Evolutionary conservation across 2,329 filamentous ascomycete species (phyloP).

Genomic region (Esteya vermicola): DNA sequence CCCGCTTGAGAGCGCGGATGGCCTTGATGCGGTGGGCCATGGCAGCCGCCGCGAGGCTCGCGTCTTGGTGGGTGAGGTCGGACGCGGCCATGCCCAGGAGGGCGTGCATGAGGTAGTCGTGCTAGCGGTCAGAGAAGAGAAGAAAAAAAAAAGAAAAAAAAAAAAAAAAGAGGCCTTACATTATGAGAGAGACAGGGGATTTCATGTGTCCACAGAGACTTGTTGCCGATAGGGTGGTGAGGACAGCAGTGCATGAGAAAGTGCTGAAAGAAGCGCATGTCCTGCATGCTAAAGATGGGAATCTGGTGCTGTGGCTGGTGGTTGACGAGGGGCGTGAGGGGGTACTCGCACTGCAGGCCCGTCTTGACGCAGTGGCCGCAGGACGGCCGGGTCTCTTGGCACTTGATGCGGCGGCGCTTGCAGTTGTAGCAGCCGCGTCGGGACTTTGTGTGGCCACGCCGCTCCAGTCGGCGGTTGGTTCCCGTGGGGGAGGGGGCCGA

Average conservation of each 20-base stretch:
- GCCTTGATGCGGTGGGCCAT: slow-evolving; percentile 53
- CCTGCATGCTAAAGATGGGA: slow-evolving; percentile 44
- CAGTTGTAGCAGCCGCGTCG: slow-evolving; percentile 53
- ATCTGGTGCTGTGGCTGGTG: slow-evolving; percentile 45
- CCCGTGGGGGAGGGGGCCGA: neutral
- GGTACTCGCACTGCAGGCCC: slow-evolving; percentile 49
- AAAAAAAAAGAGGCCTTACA: slow-evolving; percentile 24
- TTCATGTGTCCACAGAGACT: slow-evolving; percentile 52
- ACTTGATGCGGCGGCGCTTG: slow-evolving; percentile 54
- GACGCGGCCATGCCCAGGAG: slow-evolving; percentile 55
- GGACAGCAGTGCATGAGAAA: slow-evolving; percentile 49
- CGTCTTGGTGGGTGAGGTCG: slow-evolving; percentile 39
- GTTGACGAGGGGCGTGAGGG: slow-evolving; percentile 31
- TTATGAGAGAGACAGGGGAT: slow-evolving; percentile 54
- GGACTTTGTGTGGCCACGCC: slow-evolving; percentile 52
- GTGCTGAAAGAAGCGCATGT: slow-evolving; percentile 58
- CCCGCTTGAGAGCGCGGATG: slow-evolving; percentile 45
- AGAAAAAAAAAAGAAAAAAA: neutral
- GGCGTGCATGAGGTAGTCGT: slow-evolving; percentile 57
- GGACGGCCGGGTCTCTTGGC: slow-evolving; percentile 49
- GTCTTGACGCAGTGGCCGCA: slow-evolving; percentile 51
- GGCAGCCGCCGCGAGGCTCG: slow-evolving; percentile 39
- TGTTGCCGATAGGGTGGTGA: slow-evolving; percentile 49
- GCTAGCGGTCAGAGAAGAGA: slow-evolving; percentile 19
- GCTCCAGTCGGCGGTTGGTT: slow-evolving; percentile 28